These are phyloP conservation scores for Lasiodiplodia citricola DNA, from an alignment of 2,329 filamentous ascomycete species.

Conservation along the genomic window DNA sequence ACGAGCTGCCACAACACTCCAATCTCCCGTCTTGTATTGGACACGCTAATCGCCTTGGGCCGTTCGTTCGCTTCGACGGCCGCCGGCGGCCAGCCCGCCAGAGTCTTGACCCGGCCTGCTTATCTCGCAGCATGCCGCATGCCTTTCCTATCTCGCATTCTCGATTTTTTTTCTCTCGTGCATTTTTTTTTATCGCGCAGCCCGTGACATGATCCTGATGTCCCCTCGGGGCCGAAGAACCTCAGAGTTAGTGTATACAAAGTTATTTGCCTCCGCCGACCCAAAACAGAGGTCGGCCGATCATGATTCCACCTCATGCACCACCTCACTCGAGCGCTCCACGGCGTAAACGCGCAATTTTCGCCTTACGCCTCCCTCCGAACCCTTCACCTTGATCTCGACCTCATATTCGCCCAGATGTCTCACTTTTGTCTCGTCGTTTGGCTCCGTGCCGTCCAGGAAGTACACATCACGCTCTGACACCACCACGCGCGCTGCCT, in stretches of 20 bases:
- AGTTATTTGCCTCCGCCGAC: not conserved
- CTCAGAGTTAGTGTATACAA: conserved; percentile 5
- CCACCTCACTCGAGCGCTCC: not conserved
- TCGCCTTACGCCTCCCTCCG: conserved; percentile 12
- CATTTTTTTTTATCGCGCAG: conserved; percentile 12
- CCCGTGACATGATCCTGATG: not conserved
- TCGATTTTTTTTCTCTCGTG: not conserved
- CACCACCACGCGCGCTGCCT: conserved; percentile 57
- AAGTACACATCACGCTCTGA: conserved; percentile 58
- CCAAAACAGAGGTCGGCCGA: not conserved
- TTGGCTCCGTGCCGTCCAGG: conserved; percentile 38
- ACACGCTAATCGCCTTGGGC: not conserved
- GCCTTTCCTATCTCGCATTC: conserved; percentile 2
- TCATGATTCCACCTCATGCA: conserved; percentile 22
- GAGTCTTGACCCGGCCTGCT: not conserved
- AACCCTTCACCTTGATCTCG: conserved; percentile 57
- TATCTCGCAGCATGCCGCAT: conserved; percentile 11
- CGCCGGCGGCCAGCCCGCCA: not conserved
- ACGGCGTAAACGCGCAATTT: not conserved
- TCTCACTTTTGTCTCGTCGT: conserved; percentile 53
- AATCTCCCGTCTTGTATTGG: conserved; percentile 5
- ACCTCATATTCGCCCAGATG: conserved; percentile 59
- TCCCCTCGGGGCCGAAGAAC: conserved; percentile 4
- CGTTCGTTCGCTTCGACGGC: not conserved
- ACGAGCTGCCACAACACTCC: not conserved